Base-by-base conservation (phyloP, 2,329 filamentous ascomycete genomes). In the Talaromyces sp. region DNA sequence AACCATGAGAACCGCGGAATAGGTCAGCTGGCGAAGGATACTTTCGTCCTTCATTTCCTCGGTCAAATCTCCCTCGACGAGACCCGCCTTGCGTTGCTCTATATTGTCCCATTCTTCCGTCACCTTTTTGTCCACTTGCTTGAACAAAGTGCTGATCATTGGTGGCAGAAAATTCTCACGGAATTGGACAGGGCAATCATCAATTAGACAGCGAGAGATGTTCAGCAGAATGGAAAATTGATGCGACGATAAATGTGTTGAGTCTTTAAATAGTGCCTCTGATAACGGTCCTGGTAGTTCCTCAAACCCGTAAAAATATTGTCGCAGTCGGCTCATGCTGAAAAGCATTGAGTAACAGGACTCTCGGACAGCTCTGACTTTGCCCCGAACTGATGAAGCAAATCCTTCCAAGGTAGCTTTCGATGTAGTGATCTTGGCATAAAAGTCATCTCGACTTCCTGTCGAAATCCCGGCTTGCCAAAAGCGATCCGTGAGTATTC, bases 41-140 rank as follows among this genome's bases (percentile, higher is more conserved):
- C 93, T 97, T 72, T 99, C 94, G 6, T 90, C 87, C 74, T 97
- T 96, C 94, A 99, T 99, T 76, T 99, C 94, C 64, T 97, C 91
- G 1, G 89, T 89, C 55, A 99, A 77, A 60, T 89, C 89, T 57
- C 92, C 90, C 19, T 87, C 86, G 3, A 86, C 86, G 1, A 86
- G 82, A 41, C 83, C 81, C 11, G 85, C 77, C 68, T 78, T 68
- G 66, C 75, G 65, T 70, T 79, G 66, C 60, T 86, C 84, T 59
- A 97, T 84, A 63, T 84, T 84, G 61, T 87, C 84, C 94, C 94
- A 99, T 70, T 97, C 93, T 0, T 83, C 80, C 35, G 85, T 89
- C 62, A 97, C 89, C 75, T 97, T 97, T 40, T 81, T 78, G 69
- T 97, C 91, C 72, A 97, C 87, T 65, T 94, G 90, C 60, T 84